phyloP scores from a whole-genome alignment of 768 basidiomycete species.

The Calvatia gigantea region DNA sequence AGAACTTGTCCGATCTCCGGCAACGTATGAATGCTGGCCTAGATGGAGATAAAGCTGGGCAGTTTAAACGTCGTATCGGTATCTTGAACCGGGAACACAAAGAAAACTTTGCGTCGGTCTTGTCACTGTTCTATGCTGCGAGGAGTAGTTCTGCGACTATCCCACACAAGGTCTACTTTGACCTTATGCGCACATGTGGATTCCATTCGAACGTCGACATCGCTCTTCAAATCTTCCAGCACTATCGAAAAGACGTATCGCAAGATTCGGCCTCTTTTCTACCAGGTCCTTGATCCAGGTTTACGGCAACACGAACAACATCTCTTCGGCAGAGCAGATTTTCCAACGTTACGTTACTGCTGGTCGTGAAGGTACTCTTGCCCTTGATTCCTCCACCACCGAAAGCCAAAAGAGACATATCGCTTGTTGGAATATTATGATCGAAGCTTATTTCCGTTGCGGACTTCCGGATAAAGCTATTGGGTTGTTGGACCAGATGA shows the following conservation, averaged over 20 bases:
- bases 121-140: conserved; percentile 69
- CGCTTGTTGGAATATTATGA: conserved; percentile 71
- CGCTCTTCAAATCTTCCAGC: conserved; percentile 63
- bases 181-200: conserved; percentile 61
- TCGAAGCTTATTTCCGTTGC: conserved; percentile 66
- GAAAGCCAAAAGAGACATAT: conserved; percentile 26
- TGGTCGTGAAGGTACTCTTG: conserved; percentile 33
- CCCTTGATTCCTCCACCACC: neutral
- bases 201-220: conserved; percentile 51
- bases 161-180: conserved; percentile 35
- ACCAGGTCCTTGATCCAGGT: conserved; percentile 54
- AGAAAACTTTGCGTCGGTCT: conserved; percentile 66
- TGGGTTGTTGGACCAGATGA: conserved; percentile 66
- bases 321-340: conserved; percentile 48
- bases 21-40: neutral
- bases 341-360: conserved; percentile 58
- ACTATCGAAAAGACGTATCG: conserved; percentile 47
- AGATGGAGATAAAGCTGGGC: neutral
- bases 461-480: conserved; percentile 63
- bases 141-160: neutral
- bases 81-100: neutral
- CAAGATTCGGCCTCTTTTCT: conserved; percentile 24
- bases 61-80: neutral
- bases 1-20: conserved; percentile 37
- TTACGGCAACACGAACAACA: conserved; percentile 50